Percentiles rank a stretch among this genome's conserved stretches.
phyloP scores from a whole-genome alignment of 2,329 filamentous ascomycete genomes.

The Hirsutella thompsonii region DNA sequence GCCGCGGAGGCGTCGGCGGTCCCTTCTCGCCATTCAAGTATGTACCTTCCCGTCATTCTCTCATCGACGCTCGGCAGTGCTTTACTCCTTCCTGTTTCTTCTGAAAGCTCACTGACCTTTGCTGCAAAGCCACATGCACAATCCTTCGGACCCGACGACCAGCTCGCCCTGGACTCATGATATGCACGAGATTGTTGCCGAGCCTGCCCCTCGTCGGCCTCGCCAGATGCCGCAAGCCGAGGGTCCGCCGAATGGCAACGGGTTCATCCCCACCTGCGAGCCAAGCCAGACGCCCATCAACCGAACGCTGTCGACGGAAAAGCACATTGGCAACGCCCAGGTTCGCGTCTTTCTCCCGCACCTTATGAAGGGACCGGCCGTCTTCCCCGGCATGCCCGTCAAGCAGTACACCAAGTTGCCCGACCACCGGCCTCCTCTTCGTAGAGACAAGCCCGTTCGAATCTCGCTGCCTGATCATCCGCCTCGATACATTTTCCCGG shows the following conservation, averaged over 20 bases:
- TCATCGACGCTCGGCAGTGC: too few relatives aligned
- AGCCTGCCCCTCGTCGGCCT: conserved; percentile 28
- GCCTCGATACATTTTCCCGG: conserved; percentile 83
- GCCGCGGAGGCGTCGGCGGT: conserved; percentile 44
- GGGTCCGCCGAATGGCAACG: conserved; percentile 40
- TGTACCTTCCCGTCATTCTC: conserved; percentile 18
- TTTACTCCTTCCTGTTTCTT: too few relatives aligned
- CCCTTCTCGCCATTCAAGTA: conserved; percentile 52
- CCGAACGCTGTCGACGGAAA: conserved; percentile 69
- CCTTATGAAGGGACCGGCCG: conserved; percentile 52
- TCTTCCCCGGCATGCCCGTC: conserved; percentile 64
- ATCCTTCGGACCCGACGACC: conserved; percentile 46
- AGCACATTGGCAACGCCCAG: conserved; percentile 71
- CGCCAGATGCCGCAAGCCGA: conserved; percentile 31
- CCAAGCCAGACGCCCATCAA: conserved; percentile 55
- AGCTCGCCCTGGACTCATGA: conserved; percentile 85
- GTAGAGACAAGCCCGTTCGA: conserved; percentile 90
- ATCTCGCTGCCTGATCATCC: conserved; percentile 73
- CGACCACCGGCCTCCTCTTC: conserved; percentile 84
- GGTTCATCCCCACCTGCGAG: conserved; percentile 41
- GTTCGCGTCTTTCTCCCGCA: conserved; percentile 70
- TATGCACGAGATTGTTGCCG: conserved; percentile 64
- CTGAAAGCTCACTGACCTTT: conserved; percentile 12
- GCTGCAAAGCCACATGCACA: conserved; percentile 24
- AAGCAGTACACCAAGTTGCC: conserved; percentile 90